A percentile compares a stretch with the other conserved stretches of the same genome.
Conservation (phyloP, 1,284 basidiomycete species). For the Microbotryomycetes sp. region DNA sequence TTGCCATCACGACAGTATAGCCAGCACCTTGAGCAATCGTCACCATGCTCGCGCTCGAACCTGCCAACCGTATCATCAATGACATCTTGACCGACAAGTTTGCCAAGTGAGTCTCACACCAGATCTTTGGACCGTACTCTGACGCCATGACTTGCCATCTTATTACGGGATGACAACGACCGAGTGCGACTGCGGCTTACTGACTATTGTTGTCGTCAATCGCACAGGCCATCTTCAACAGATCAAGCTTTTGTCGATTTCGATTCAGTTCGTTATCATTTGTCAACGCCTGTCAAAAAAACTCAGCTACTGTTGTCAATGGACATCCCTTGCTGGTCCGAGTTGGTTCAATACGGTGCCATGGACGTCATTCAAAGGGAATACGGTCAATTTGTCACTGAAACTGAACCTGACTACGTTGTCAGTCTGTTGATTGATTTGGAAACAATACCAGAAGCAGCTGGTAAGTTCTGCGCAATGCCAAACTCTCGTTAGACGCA, state of each 20-base stretch:
- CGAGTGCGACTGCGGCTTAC: slow-evolving; percentile 6
- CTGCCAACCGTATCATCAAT: slow-evolving; percentile 75
- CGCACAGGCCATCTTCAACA: slow-evolving; percentile 68
- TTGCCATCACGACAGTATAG: too few relatives aligned
- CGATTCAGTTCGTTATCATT: slow-evolving; percentile 90
- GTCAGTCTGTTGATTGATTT: slow-evolving; percentile 82
- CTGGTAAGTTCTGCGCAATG: slow-evolving; percentile 73
- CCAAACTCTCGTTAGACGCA: slow-evolving; percentile 1
- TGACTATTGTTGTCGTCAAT: slow-evolving; percentile 35
- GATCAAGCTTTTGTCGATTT: slow-evolving; percentile 98
- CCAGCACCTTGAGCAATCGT: too few relatives aligned
- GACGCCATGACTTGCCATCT: neutral
- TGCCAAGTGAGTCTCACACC: slow-evolving; percentile 58
- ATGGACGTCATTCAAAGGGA: slow-evolving; percentile 71
- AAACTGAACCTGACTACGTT: slow-evolving; percentile 76
- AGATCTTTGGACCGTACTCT: neutral
- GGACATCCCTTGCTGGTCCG: slow-evolving; percentile 94
- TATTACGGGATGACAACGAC: slow-evolving; percentile 10
- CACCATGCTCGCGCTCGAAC: slow-evolving; percentile 24
- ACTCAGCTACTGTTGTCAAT: slow-evolving; percentile 75
- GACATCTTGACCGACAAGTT: slow-evolving; percentile 86
- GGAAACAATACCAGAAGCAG: slow-evolving; percentile 68
- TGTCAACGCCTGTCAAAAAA: slow-evolving; percentile 74
- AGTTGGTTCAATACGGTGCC: slow-evolving; percentile 80
- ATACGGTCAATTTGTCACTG: slow-evolving; percentile 61